These are phyloP conservation scores for Tylopilus sp. DNA, from an alignment of 768 basidiomycete genomes.

Conservation along the genomic window DNA sequence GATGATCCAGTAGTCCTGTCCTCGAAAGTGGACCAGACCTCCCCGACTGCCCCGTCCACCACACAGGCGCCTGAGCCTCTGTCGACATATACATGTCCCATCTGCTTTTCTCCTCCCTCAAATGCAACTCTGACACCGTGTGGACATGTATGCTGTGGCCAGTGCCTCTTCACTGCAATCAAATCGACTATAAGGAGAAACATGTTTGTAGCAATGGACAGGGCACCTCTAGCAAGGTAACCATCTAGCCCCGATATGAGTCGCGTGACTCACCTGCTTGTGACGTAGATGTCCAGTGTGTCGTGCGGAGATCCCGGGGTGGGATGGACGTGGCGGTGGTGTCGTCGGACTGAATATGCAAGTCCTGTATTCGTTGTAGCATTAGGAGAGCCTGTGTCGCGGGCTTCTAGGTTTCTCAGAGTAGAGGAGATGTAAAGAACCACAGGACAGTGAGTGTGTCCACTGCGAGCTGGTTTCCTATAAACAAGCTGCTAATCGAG, in stretches of 20 bases:
- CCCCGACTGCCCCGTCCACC: neutral
- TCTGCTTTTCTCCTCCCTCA: slow-evolving; percentile 73
- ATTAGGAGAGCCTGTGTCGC: too few relatives aligned
- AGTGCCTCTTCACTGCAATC: slow-evolving; percentile 71
- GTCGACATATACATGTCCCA: slow-evolving; percentile 70
- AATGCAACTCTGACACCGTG: slow-evolving; percentile 78
- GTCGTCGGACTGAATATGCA: slow-evolving; percentile 57
- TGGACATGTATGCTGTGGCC: slow-evolving; percentile 75
- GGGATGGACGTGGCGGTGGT: slow-evolving; percentile 69
- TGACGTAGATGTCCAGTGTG: slow-evolving; percentile 62
- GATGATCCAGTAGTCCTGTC: neutral
- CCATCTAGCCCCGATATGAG: slow-evolving; percentile 5
- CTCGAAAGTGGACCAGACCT: neutral
- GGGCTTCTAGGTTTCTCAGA: too few relatives aligned
- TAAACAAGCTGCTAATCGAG: too few relatives aligned
- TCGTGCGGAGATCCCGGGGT: slow-evolving; percentile 59
- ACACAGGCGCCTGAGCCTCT: slow-evolving; percentile 32
- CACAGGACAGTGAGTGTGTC: too few relatives aligned
- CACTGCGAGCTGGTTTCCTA: too few relatives aligned
- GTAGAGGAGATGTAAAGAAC: too few relatives aligned
- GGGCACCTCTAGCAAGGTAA: slow-evolving; percentile 39
- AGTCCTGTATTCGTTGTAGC: slow-evolving; percentile 27
- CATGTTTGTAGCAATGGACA: slow-evolving; percentile 30
- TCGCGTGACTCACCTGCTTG: neutral
- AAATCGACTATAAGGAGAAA: slow-evolving; percentile 56